Conservation (phyloP, 2,329 filamentous ascomycete genomes). For the Fusarium euwallaceae region DNA sequence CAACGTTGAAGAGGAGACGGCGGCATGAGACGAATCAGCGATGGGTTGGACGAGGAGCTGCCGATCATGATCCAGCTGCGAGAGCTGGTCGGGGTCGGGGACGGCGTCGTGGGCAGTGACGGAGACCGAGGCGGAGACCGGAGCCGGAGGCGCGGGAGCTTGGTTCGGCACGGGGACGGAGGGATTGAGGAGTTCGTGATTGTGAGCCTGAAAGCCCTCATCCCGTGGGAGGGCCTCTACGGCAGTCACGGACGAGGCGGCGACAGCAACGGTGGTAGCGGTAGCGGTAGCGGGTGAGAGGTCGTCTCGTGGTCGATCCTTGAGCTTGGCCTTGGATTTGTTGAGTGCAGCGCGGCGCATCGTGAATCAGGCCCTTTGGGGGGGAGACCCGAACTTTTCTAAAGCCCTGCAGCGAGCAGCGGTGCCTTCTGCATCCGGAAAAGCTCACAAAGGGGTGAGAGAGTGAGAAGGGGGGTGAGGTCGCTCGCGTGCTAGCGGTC, state of each 20-base stretch:
- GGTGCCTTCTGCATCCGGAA: conserved; percentile 42
- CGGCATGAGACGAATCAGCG: conserved; percentile 17
- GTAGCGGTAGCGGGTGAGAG: not conserved
- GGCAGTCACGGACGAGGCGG: conserved; percentile 18
- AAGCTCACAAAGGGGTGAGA: conserved; percentile 27
- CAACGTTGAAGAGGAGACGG: conserved; percentile 16
- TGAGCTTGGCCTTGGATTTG: conserved; percentile 23
- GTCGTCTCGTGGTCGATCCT: conserved; percentile 38
- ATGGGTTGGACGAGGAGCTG: conserved; percentile 15
- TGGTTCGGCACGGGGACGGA: conserved; percentile 2
- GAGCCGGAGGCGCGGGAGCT: conserved; percentile 4
- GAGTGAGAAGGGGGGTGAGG: conserved; percentile 18
- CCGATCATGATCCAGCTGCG: conserved; percentile 9
- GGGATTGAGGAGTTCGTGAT: conserved; percentile 16
- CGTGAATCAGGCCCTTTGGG: conserved; percentile 31
- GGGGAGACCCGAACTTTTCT: conserved; percentile 34
- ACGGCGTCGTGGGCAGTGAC: conserved; percentile 16
- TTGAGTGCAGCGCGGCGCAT: conserved; percentile 41
- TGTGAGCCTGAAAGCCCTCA: conserved; percentile 38
- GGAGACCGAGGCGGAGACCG: conserved; percentile 11
- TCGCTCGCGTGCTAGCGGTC: conserved; percentile 39
- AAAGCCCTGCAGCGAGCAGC: conserved; percentile 27
- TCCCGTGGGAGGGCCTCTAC: conserved; percentile 33
- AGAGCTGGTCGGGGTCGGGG: conserved; percentile 10
- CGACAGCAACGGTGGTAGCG: conserved; percentile 10